Percentiles rank a stretch among this genome's conserved stretches.
Conservation (phyloP, 129 eudicot genomes). For the Escallonia herrerae region DNA sequence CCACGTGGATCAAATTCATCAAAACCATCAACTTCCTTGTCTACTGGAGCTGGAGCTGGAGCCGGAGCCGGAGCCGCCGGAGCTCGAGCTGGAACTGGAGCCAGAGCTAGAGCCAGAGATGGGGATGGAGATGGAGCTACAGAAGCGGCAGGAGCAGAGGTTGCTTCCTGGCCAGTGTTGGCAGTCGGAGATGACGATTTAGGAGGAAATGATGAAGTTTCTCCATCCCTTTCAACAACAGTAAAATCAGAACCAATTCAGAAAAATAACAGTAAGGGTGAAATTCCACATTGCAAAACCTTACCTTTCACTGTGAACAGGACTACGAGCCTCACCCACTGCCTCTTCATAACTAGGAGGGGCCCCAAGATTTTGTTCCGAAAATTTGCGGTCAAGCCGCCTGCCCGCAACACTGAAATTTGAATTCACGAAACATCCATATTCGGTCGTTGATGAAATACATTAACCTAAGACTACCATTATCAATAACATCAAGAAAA, state of each 20-base stretch:
- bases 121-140: constrained; percentile 29
- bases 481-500: background rate
- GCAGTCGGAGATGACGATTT: constrained; percentile 52
- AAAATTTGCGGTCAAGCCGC: constrained; percentile 50
- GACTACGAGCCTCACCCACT: constrained; percentile 62
- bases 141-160: constrained; percentile 21
- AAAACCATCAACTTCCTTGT: constrained; percentile 44
- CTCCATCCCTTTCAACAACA: constrained; percentile 55
- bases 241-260: constrained; percentile 8
- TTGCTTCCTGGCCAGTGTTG: constrained; percentile 29
- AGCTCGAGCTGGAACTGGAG: constrained; percentile 30
- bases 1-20: constrained; percentile 91
- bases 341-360: constrained; percentile 93
- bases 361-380: constrained; percentile 57
- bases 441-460: background rate
- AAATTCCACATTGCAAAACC: background rate
- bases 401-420: constrained; percentile 25
- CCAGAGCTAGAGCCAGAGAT: no score
- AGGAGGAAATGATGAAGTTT: constrained; percentile 39
- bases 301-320: constrained; percentile 65
- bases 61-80: constrained; percentile 25
- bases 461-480: background rate
- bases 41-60: constrained; percentile 29
- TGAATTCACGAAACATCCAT: no score
- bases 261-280: constrained; percentile 1